Evolutionary conservation across 179 eudicot species (phyloP).

Genomic region (Pouteria campechiana): DNA sequence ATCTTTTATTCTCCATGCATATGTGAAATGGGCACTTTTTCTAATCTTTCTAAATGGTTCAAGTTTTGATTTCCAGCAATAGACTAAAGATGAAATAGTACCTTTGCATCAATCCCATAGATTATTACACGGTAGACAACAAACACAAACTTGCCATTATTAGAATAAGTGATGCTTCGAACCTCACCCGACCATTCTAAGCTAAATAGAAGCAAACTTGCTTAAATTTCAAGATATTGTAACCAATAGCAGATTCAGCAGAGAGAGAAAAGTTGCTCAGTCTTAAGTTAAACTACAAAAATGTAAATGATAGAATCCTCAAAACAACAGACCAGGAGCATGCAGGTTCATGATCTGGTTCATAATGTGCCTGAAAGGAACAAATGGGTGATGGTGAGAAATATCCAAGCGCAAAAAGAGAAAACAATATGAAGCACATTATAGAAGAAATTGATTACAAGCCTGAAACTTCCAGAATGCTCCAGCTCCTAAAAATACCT

Average conservation of each 20-base stretch:
- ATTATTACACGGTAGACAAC: constrained; percentile 88
- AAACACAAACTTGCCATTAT: constrained; percentile 75
- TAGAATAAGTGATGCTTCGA: constrained; percentile 59
- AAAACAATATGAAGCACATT: background rate
- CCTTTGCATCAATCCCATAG: constrained; percentile 98
- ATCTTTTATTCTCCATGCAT: too few relatives aligned
- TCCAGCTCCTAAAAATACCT: too few relatives aligned
- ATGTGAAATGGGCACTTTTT: too few relatives aligned
- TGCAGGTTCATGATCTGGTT: constrained; percentile 86
- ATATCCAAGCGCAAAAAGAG: background rate
- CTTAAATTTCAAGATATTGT: background rate
- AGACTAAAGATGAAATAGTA: constrained; percentile 13
- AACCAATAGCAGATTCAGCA: background rate
- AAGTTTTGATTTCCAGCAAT: too few relatives aligned
- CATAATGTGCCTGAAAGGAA: constrained; percentile 65
- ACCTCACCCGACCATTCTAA: constrained; percentile 95
- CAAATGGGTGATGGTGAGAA: background rate
- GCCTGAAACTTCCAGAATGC: too few relatives aligned
- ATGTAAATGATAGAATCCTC: background rate
- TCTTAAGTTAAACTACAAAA: background rate
- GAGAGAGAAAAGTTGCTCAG: background rate
- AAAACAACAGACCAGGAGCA: constrained; percentile 83
- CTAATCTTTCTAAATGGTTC: too few relatives aligned
- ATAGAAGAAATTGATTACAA: background rate
- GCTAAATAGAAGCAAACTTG: background rate